phyloP scores from a whole-genome alignment of 805 yeast species.

The Teunomyces barrocoloradensis region DNA sequence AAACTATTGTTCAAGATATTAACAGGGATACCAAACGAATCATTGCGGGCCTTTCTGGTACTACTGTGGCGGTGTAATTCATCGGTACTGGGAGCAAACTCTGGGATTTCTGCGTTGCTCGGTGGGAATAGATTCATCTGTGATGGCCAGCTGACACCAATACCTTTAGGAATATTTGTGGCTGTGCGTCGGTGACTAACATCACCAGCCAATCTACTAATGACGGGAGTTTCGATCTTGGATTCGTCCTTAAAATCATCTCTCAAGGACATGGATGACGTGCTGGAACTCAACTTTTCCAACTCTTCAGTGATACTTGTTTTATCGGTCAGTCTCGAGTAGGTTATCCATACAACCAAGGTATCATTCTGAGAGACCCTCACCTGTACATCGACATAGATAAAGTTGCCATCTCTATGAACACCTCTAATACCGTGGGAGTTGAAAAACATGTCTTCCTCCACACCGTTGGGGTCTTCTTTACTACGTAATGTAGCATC shows the following conservation, averaged over 20 bases:
- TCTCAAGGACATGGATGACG: slow-evolving; percentile 12
- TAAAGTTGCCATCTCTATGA: slow-evolving; percentile 64
- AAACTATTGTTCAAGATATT: slow-evolving; percentile 7
- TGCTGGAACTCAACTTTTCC: slow-evolving; percentile 20
- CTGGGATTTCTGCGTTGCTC: slow-evolving; percentile 29
- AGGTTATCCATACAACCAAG: slow-evolving; percentile 81
- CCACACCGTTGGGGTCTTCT: slow-evolving; percentile 25
- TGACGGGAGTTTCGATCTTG: background rate
- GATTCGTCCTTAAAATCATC: slow-evolving; percentile 1
- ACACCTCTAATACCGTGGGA: slow-evolving; percentile 67
- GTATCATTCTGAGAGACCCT: slow-evolving; percentile 62
- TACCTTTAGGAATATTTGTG: slow-evolving; percentile 4
- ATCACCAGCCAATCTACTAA: background rate
- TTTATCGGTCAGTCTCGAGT: slow-evolving; percentile 50
- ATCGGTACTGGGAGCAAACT: slow-evolving; percentile 25
- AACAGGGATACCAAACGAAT: slow-evolving; percentile 28
- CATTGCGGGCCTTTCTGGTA: slow-evolving; percentile 29
- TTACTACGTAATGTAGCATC: slow-evolving; percentile 40
- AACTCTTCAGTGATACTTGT: slow-evolving; percentile 23
- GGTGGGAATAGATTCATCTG: slow-evolving; percentile 50
- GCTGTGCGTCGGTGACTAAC: background rate
- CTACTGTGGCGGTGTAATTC: slow-evolving; percentile 34
- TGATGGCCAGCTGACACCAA: slow-evolving; percentile 44
- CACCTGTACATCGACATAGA: slow-evolving; percentile 76
- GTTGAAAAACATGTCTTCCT: slow-evolving; percentile 50